These are phyloP conservation scores for Globisporangium middletonii DNA, from an alignment of 352 stramenopile genomes.

Conservation along the genomic window DNA sequence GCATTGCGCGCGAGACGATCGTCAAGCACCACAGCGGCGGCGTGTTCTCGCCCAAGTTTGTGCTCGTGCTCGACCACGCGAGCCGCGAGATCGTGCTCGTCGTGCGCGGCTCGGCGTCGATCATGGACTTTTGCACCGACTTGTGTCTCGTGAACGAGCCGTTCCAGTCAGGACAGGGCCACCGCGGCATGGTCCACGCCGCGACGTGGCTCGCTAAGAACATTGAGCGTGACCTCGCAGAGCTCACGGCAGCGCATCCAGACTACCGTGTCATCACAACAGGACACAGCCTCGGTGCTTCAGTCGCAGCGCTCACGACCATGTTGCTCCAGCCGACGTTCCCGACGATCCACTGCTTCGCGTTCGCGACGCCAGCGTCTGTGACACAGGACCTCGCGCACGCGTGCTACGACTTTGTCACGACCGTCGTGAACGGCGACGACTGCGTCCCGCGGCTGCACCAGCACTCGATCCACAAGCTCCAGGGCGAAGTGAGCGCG, in stretches of 20 bases:
- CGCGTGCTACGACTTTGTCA: slow-evolving; percentile 52
- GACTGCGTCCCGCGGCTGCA: slow-evolving; percentile 79
- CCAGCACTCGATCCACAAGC: slow-evolving; percentile 57
- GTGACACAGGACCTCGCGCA: slow-evolving; percentile 55
- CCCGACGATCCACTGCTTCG: slow-evolving; percentile 49
- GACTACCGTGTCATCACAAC: slow-evolving; percentile 56
- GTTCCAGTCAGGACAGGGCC: slow-evolving; percentile 58
- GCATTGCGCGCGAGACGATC: slow-evolving; percentile 29
- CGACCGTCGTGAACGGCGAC: slow-evolving; percentile 69
- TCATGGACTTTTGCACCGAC: slow-evolving; percentile 81
- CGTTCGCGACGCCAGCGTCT: slow-evolving; percentile 67
- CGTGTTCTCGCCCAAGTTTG: slow-evolving; percentile 76
- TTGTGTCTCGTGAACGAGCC: slow-evolving; percentile 73
- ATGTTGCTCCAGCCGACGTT: slow-evolving; percentile 44
- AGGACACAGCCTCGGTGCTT: slow-evolving; percentile 68
- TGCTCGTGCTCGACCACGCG: slow-evolving; percentile 54
- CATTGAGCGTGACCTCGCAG: slow-evolving; percentile 37
- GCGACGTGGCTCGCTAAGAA: slow-evolving; percentile 62
- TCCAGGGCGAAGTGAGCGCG: slow-evolving; percentile 55
- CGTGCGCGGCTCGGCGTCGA: slow-evolving; percentile 60
- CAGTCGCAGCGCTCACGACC: slow-evolving; percentile 54
- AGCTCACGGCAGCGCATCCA: slow-evolving; percentile 33
- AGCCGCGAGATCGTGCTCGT: slow-evolving; percentile 51
- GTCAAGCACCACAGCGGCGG: slow-evolving; percentile 49
- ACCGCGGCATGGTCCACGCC: slow-evolving; percentile 79